Base-by-base conservation (phyloP, 768 basidiomycete species). In the Rubroboletus satanas region DNA sequence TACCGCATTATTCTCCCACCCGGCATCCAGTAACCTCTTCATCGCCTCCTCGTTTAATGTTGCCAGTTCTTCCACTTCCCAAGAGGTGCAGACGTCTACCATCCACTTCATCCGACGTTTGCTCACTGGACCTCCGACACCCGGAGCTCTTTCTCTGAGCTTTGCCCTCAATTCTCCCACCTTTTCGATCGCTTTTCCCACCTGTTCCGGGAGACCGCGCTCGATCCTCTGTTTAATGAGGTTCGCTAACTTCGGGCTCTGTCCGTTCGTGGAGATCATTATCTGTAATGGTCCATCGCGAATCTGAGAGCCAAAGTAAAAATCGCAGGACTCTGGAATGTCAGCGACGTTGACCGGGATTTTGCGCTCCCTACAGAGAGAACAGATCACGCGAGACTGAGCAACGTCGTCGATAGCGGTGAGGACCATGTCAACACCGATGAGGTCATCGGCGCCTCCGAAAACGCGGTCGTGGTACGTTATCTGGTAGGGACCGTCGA, bases 341-440 rank as follows among this genome's bases (percentile, higher is more conserved):
- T 99, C 96, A 37, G 97, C 97, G 57, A 93, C 93, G 71, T 99
- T 99, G 51, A 96, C 87, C 7, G 94, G 93, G 47, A 98, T 87
- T 45, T 77, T 80, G 50, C 71, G 77, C 26, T 79, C 75, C 51
- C 93, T 75, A 62, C 88, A 89, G 62, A 86, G 74, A 9, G 77
- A 64, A 64, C 82, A 88, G 42, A 98, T 94, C n/a, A 77, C 66
- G 50, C 81, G 81, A 26, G 90, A 92, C 53, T 82, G 75, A 1
- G 79, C 73, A 58, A 83, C 82, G 70, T 95, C 86, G 72, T 96
- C 93, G 43, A 97, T 83, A n/a, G 94, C 93, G 9, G 92, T 92
- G 57, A 98, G 82, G 46, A 95, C 90, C 87, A 98, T 89, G 66
- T 92, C 86, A 52, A 80, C 80, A 45, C 79, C 80, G 43, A 79